Evolutionary conservation across 139 green algal species (phyloP), one percentile per base, ranked within the genome.

Genomic region (Chlamydomonas applanata): DNA sequence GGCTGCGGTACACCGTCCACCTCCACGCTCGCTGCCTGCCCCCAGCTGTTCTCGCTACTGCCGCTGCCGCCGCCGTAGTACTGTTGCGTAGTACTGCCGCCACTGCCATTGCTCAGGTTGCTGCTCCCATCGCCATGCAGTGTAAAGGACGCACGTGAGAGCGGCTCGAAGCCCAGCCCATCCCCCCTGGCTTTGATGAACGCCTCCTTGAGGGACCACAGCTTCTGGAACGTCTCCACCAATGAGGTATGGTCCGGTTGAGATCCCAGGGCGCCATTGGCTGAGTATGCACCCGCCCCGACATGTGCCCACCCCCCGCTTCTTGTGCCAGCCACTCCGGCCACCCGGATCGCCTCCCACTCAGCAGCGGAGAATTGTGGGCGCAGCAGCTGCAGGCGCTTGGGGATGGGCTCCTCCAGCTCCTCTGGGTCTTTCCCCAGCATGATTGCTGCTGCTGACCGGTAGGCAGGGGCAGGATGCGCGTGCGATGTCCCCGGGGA

Each of bases 181-280:
- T 86, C 81, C 1, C 81, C 81, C 2, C 81, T 69, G 1, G 81
- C 81, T 49, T 86, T 86, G 68, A 81, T 67, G 46, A 73, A 86
- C 13, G 76, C 79, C 79, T 85, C 79, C 36, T 85, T 85, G 16
- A 82, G 74, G 71, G 72, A 76, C 79, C 79, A 85, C 32, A 82
- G 32, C 4, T 71, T 72, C 35, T 79, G 74, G 36, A 85, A 85
- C 0, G 33, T 53, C 5, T 56, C 62, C 71, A 78, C 79, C 9
- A 45, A 33, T 20, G 5, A n/a, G 7, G 1, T 63, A 32, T 79
- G 73, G n/a, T 78, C 40, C 11, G 56, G 22, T 4, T 60, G 68
- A 34, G 61, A 57, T 25, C 7, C 27, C 13, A n/a, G 29, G 25
- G 62, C 29, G 22, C 29, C 22, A 19, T 24, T 17, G 17, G 46